Conservation (phyloP, 106 monocot genomes). For the Alisma plantagoaquatica region DNA sequence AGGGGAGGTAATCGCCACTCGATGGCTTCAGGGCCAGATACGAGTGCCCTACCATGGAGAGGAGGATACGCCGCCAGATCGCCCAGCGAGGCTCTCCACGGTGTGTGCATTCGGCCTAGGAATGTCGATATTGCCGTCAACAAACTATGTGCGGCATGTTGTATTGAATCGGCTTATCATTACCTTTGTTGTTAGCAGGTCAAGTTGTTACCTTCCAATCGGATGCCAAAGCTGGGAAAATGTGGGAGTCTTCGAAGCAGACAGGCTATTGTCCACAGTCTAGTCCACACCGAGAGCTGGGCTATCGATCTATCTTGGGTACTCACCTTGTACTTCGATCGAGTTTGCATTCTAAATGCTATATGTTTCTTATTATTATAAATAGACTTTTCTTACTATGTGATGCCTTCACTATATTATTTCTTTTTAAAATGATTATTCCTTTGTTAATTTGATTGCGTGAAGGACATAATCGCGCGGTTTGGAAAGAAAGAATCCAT, state of each 20-base stretch:
- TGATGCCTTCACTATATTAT: too few species aligned
- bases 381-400: too few species aligned
- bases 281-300: constrained; percentile 98
- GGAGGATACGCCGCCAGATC: constrained; percentile 24
- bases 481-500: constrained; percentile 49
- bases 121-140: neutral
- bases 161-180: too few species aligned
- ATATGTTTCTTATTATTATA: too few species aligned
- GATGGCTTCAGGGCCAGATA: constrained; percentile 55
- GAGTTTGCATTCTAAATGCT: too few species aligned
- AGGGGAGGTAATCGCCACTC: constrained; percentile 34
- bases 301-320: constrained; percentile 93
- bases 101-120: neutral
- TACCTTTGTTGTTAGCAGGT: constrained; percentile 14
- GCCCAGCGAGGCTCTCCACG: constrained; percentile 40
- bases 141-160: too few species aligned
- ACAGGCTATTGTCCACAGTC: constrained; percentile 79
- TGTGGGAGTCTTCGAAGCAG: constrained; percentile 73
- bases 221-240: constrained; percentile 85
- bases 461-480: constrained; percentile 76
- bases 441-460: neutral
- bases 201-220: constrained; percentile 40
- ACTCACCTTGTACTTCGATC: neutral
- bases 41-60: constrained; percentile 14
- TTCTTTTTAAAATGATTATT: too few species aligned